phyloP scores from a whole-genome alignment of 331 rosid species.

The Rosa hybrid region DNA sequence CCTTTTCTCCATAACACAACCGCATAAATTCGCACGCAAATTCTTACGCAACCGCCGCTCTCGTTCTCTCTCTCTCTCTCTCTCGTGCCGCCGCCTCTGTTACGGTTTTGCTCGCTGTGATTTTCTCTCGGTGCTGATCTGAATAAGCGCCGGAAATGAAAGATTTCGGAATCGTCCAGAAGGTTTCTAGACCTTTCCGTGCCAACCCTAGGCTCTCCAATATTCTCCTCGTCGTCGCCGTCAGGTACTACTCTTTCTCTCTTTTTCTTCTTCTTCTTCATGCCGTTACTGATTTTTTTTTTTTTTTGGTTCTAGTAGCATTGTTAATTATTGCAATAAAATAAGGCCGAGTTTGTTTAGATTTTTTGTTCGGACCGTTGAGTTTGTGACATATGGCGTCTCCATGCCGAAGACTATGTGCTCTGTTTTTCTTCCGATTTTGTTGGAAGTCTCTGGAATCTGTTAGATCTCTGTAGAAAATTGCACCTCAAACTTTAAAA shows the following conservation, averaged over 20 bases:
- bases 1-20: not conserved
- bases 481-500: not conserved
- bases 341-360: not conserved
- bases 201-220: slow-evolving; percentile 49
- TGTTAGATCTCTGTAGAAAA: not conserved
- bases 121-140: slow-evolving; percentile 21
- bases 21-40: not conserved
- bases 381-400: not conserved
- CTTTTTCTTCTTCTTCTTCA: not conserved
- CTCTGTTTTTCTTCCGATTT: not conserved
- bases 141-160: slow-evolving; percentile 38
- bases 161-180: slow-evolving; percentile 31
- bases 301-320: not conserved
- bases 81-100: not conserved
- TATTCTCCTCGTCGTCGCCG: slow-evolving; percentile 60
- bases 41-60: not conserved
- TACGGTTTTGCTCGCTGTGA: not conserved
- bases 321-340: not conserved
- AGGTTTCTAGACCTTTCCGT: slow-evolving; percentile 51
- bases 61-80: slow-evolving; percentile 7
- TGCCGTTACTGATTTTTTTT: not conserved
- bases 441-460: slow-evolving; percentile 10
- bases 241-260: slow-evolving; percentile 46
- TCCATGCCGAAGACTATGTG: not conserved
- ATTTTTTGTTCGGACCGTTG: not conserved